Evolutionary conservation across 306 rosid genomes (phyloP).

Genomic region (Abrus precatorius): DNA sequence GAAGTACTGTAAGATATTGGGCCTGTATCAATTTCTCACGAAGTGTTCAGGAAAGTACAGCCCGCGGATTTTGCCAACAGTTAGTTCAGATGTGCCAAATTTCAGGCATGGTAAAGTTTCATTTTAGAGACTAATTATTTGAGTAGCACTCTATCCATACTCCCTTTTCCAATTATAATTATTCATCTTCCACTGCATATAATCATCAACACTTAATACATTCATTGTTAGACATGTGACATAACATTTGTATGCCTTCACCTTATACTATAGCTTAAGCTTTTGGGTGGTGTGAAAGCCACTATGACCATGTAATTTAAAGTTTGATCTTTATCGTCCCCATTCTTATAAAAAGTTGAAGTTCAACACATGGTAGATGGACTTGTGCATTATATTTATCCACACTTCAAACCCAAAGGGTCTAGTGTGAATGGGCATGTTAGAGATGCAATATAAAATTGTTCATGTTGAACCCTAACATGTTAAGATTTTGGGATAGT

Average conservation of each 20-base stretch:
- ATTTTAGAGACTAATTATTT: background rate
- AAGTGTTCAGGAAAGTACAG: conserved; percentile 56
- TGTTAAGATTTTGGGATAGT: background rate
- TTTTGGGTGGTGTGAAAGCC: background rate
- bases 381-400: background rate
- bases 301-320: background rate
- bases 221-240: background rate
- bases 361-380: background rate
- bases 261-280: background rate
- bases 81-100: conserved; percentile 65
- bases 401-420: background rate
- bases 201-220: conserved; percentile 2
- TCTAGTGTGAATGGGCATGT: background rate
- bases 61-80: conserved; percentile 61
- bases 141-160: background rate
- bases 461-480: background rate
- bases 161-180: background rate
- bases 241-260: background rate
- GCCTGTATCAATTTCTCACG: conserved; percentile 56
- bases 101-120: conserved; percentile 60
- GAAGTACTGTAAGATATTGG: conserved; percentile 58
- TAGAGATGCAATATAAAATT: background rate
- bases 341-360: background rate
- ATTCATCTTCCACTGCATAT: conserved; percentile 11
- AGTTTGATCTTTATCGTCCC: background rate